These are phyloP conservation scores for Candida chauliodis DNA, from an alignment of 805 yeast genomes.

Conservation along the genomic window DNA sequence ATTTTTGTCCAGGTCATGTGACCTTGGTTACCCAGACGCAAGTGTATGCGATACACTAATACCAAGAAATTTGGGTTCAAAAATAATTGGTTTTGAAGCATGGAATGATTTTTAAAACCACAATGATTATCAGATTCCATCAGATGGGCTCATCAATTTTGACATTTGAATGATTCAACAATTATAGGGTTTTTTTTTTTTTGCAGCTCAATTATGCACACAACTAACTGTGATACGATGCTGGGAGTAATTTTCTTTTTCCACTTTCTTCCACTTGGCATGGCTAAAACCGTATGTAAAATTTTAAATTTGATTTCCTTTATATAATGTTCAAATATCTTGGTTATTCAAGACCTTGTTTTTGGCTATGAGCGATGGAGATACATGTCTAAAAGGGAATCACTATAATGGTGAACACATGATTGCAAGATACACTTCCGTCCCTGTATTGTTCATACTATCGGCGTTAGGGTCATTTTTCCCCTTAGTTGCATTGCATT, in stretches of 20 bases:
- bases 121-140: no score
- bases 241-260: no score
- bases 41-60: no score
- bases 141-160: no score
- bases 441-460: constrained; percentile 27
- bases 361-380: constrained; percentile 1
- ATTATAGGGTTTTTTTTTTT: no score
- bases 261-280: not conserved
- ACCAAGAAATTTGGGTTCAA: not conserved
- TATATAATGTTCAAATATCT: not conserved
- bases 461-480: constrained; percentile 30
- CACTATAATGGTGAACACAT: constrained; percentile 21
- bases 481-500: constrained; percentile 23
- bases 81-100: not conserved
- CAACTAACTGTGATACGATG: no score
- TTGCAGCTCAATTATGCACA: no score
- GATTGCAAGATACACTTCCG: constrained; percentile 25
- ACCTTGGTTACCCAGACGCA: not conserved
- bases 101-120: not conserved
- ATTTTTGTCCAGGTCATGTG: not conserved
- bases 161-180: no score
- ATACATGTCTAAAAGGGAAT: constrained; percentile 13
- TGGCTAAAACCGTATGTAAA: not conserved
- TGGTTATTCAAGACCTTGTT: not conserved
- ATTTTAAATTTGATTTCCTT: not conserved